Conservation (phyloP, 306 rosid genomes). For the Fragaria nilgerrensis region DNA sequence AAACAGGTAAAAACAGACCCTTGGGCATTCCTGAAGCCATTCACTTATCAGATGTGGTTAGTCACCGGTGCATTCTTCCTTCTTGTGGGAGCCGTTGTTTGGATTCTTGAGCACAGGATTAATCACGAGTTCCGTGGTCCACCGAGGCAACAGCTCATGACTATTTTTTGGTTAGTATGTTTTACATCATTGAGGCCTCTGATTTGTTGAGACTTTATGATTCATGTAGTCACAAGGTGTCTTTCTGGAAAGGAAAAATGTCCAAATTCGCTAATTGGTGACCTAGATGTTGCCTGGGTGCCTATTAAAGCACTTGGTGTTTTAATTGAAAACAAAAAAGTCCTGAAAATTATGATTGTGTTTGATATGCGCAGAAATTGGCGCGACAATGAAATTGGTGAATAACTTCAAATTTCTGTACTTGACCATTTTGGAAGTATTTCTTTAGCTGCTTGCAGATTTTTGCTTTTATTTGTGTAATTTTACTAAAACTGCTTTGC, state of each 20-base stretch:
- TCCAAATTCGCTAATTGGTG: slow-evolving; percentile 13
- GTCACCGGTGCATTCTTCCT: slow-evolving; percentile 71
- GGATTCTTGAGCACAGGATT: slow-evolving; percentile 90
- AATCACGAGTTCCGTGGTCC: slow-evolving; percentile 84
- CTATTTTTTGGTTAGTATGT: slow-evolving; percentile 73
- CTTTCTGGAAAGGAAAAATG: background rate
- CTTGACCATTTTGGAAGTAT: slow-evolving; percentile 6
- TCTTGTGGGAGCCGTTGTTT: slow-evolving; percentile 73
- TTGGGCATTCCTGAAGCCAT: slow-evolving; percentile 82
- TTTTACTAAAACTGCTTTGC: slow-evolving; percentile 18
- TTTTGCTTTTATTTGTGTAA: background rate
- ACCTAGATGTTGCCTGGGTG: slow-evolving; percentile 23
- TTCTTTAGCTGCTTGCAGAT: slow-evolving; percentile 1
- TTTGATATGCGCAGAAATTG: background rate
- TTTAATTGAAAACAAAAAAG: background rate
- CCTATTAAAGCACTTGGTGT: slow-evolving; percentile 1
- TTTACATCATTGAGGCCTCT: background rate
- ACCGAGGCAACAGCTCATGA: slow-evolving; percentile 70
- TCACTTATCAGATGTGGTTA: slow-evolving; percentile 67
- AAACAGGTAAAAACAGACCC: slow-evolving; percentile 62
- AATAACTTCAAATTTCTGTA: background rate
- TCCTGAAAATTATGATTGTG: slow-evolving; percentile 5
- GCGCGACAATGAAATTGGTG: background rate
- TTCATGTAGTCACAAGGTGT: background rate
- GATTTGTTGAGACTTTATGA: slow-evolving; percentile 14